Evolutionary conservation across 805 yeast genomes (phyloP).

Genomic region (Candida stauntonica): DNA sequence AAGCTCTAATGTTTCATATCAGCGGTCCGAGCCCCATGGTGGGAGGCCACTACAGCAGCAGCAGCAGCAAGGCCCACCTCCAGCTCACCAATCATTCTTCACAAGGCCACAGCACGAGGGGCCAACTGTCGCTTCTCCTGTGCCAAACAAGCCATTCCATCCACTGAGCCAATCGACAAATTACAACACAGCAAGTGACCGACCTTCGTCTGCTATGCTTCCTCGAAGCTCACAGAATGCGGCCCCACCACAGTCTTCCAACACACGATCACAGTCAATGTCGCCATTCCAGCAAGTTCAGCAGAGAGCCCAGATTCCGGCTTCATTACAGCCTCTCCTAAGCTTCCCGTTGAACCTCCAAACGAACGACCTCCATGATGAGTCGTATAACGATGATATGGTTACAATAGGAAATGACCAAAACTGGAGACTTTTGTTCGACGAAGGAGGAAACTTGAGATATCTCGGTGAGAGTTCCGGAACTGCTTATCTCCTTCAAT

Average conservation of each 20-base stretch:
- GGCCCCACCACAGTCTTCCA: not conserved
- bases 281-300: not conserved
- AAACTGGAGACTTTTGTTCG: slow-evolving; percentile 27
- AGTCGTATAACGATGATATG: slow-evolving; percentile 13
- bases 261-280: not conserved
- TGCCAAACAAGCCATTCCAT: no score
- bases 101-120: not conserved
- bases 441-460: slow-evolving; percentile 33
- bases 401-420: slow-evolving; percentile 13
- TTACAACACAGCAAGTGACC: no score
- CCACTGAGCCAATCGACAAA: no score
- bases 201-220: no score
- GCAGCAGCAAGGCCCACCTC: not conserved
- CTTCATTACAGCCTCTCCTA: slow-evolving; percentile 20
- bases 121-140: no score
- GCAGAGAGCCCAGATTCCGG: slow-evolving; percentile 11
- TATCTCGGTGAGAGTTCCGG: slow-evolving; percentile 42
- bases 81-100: not conserved
- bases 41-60: not conserved
- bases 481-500: slow-evolving; percentile 37
- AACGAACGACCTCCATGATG: slow-evolving; percentile 13
- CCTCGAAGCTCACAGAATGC: no score
- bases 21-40: no score
- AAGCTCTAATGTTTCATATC: no score
- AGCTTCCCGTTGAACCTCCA: slow-evolving; percentile 18